Conservation (phyloP, 371 early-diverging fungal genomes). For the Syncephalastrum monosporum region DNA sequence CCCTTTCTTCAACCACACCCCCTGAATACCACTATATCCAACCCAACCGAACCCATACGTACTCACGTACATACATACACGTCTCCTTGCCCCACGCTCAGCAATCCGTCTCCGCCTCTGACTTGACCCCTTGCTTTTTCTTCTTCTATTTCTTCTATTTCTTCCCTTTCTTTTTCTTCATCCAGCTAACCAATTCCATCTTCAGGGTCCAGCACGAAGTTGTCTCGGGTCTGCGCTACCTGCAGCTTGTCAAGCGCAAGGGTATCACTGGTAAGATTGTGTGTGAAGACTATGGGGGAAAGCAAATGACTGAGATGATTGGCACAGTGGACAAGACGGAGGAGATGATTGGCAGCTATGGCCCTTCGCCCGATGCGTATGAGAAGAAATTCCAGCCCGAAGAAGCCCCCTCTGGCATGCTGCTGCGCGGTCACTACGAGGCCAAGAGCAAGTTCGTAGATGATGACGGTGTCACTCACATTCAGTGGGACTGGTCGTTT, state of each 20-base stretch:
- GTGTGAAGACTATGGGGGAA: background rate
- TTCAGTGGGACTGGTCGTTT: conserved; percentile 68
- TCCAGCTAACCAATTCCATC: background rate
- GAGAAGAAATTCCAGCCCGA: conserved; percentile 83
- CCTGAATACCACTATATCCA: no score
- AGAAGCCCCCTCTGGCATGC: conserved; percentile 90
- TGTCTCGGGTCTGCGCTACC: conserved; percentile 91
- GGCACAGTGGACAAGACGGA: conserved; percentile 83
- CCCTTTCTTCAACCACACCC: background rate
- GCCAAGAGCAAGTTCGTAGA: conserved; percentile 72
- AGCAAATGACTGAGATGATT: conserved; percentile 4
- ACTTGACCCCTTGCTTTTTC: conserved; percentile 2
- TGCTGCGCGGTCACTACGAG: conserved; percentile 89
- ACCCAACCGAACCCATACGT: no score
- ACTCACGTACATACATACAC: no score
- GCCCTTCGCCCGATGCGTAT: conserved; percentile 75
- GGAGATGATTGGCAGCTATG: conserved; percentile 96
- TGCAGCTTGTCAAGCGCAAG: conserved; percentile 90
- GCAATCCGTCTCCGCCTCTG: background rate
- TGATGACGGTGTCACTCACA: conserved; percentile 59
- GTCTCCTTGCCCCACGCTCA: background rate
- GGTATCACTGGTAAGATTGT: conserved; percentile 64
- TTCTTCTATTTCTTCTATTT: no score
- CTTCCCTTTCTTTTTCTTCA: background rate
- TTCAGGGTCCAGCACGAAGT: conserved; percentile 90